Evolutionary conservation across 176 grass and related monocot species (phyloP), one percentile per base, ranked within the genome.

Genomic region (Canna indica): DNA sequence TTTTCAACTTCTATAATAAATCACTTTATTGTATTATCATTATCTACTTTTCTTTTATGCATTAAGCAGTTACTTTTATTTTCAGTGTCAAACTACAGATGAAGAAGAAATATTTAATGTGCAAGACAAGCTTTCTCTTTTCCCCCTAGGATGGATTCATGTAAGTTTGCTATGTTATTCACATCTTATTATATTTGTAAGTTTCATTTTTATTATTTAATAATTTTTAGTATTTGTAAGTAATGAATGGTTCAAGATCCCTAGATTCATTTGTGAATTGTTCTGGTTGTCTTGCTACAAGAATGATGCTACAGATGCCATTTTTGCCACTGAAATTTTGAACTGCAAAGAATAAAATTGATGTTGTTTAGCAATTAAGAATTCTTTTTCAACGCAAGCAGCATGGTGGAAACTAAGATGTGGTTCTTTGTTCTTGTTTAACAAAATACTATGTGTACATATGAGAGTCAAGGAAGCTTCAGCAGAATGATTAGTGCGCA

Each of bases 121-220:
- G 81, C 95, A 99, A 88, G 95, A 99, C 72, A 88, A 70, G 29
- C 71, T 81, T 13, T 99, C 95, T 44, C 84, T 99, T 71, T 99
- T 99, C 74, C 92, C 95, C 72, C 95, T 99, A 78, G 95, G 95
- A 46, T 99, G 95, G 95, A 99, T 99, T 85, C 95, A 99, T 87
- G 95, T 99, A 92, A 93, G 95, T 82, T 83, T 42, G 14, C 32
- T 84, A 13, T 36, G 22, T 36, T 32, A 39, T 34, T 63, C 10
- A 13, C 7, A 9, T 24, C 22, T 54, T 8, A 22, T 54, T n/a
- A 25, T 24, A 54, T 18, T 54, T 50, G 17, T 54, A 63, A 33
- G 59, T 7, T 34, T 63, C 7, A 29, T 54, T 74, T 63, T 36
- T 72, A 60, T 75, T 78, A 22, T 66, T 74, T 74, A 32, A 15